Evolutionary conservation across 495 filamentous ascomycete genomes (phyloP).

Genomic region (Penicillium antarcticum): DNA sequence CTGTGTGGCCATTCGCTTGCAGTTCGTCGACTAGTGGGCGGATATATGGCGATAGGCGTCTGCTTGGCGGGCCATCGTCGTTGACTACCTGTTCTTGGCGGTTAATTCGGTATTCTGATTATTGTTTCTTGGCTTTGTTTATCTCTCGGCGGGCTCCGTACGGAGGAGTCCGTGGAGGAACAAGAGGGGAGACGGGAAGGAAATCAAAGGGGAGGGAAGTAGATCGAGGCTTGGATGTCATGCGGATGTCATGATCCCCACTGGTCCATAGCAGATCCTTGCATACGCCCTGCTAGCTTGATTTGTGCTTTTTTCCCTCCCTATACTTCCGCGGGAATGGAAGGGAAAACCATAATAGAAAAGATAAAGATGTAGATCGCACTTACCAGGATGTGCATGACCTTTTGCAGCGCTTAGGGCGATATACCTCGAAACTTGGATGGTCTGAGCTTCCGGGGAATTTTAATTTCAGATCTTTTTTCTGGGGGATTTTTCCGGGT

Average conservation of each 20-base stretch:
- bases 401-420: constrained; percentile 13
- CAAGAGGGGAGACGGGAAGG: no score
- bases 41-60: constrained; percentile 84
- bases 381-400: constrained; percentile 50
- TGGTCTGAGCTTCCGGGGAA: neutral
- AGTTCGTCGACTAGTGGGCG: constrained; percentile 77
- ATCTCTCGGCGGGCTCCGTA: neutral
- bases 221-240: no score
- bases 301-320: no score
- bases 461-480: neutral
- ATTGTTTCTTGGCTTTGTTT: constrained; percentile 3
- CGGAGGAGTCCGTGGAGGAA: no score
- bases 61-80: constrained; percentile 91
- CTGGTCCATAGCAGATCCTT: no score
- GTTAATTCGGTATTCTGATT: neutral
- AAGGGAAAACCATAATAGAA: neutral
- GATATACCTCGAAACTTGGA: constrained; percentile 3
- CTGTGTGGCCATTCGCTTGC: constrained; percentile 70
- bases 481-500: neutral
- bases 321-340: neutral
- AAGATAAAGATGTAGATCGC: neutral
- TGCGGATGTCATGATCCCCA: no score
- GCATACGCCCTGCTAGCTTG: no score
- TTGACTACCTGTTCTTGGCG: constrained; percentile 62
- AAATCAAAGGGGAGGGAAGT: no score